Evolutionary conservation across 1,139 yeast genomes (phyloP).

Genomic region (Meyerozyma athensensis): DNA sequence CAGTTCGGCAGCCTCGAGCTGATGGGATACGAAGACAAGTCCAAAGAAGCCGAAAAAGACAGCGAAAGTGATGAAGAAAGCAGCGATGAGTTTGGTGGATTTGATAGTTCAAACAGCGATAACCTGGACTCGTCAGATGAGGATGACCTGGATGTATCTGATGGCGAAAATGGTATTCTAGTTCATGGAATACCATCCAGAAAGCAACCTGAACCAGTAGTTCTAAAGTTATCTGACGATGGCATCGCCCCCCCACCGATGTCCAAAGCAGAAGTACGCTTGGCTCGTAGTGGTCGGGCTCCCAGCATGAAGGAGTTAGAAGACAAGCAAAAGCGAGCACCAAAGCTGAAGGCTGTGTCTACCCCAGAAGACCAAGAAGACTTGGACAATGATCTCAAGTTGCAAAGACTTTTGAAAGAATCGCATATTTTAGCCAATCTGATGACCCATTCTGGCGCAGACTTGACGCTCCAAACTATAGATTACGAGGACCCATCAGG

Average conservation of each 20-base stretch:
- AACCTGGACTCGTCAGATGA: slow-evolving; percentile 9
- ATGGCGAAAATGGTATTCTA: slow-evolving; percentile 40
- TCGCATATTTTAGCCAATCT: slow-evolving; percentile 74
- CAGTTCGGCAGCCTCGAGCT: slow-evolving; percentile 63
- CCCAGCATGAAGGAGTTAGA: slow-evolving; percentile 36
- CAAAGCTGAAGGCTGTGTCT: slow-evolving; percentile 20
- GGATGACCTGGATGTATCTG: too few species aligned
- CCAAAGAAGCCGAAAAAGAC: slow-evolving; percentile 19
- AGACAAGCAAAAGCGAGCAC: slow-evolving; percentile 20
- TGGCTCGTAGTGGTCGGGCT: slow-evolving; percentile 38
- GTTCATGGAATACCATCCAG: slow-evolving; percentile 11
- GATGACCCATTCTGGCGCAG: slow-evolving; percentile 67
- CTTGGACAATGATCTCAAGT: slow-evolving; percentile 72
- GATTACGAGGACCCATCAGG: slow-evolving; percentile 75
- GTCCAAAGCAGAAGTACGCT: slow-evolving; percentile 28
- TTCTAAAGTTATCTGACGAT: slow-evolving; percentile 28
- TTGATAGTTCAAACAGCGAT: slow-evolving; percentile 8
- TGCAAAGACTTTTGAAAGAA: slow-evolving; percentile 77
- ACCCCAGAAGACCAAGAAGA: slow-evolving; percentile 44
- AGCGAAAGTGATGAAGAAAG: background rate
- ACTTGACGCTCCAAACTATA: slow-evolving; percentile 61
- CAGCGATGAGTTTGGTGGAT: slow-evolving; percentile 9
- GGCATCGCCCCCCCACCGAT: slow-evolving; percentile 18
- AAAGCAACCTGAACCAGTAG: slow-evolving; percentile 27
- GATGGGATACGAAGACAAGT: slow-evolving; percentile 56